Base-by-base conservation (phyloP, 2,329 filamentous ascomycete genomes). In the Tolypocladium inflatum region DNA sequence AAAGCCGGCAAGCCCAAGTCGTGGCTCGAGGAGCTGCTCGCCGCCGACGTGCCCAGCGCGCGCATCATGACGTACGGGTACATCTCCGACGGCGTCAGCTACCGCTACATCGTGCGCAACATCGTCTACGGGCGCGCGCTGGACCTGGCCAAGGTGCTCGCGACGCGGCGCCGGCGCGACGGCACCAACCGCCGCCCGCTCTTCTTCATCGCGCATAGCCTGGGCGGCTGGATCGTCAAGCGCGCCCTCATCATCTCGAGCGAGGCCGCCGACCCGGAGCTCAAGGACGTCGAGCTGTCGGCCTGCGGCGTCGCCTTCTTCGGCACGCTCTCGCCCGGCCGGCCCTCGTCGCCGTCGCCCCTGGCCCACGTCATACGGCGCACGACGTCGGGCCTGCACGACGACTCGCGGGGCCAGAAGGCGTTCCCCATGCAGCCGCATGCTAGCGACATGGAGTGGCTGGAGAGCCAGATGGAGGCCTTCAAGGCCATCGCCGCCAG, bases 221-320 rank as follows among this genome's bases (percentile, higher is more conserved):
- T 68, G 21, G 66, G 66, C 19, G 65, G 66, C 4, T 66, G 66
- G 65, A 64, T 68, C 41, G 66, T 68, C 59, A 67, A 68, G 61
- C 63, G 64, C n/a, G 63, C 62, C 9, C 63, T 68, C 30, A 64
- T 68, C 56, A 64, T 66, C 37, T 65, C 66, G n/a, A 65, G 62
- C 54, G 66, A 68, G 59, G 63, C 66, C n/a, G 58, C 60, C 23
- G 61, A 61, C 50, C 50, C 61, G 15, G 54, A 58, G 38, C 57
- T 68, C 37, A 63, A 58, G 23, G 63, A 65, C 39, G 55, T 68
- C 11, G 65, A 67, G 57, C 54, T 66, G 41, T 66, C 65, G 26
- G 66, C 66, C 19, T 65, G 65, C 30, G 66, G 66, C n/a, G 64
- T 67, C 1, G 60, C 63, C 35, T 70, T 68, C 54, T 61, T 70